A percentile compares a stretch with the other conserved stretches of the same genome.
Evolutionary conservation across 2,329 filamentous ascomycete genomes (phyloP).

Genomic region (Epichloe glyceriae): DNA sequence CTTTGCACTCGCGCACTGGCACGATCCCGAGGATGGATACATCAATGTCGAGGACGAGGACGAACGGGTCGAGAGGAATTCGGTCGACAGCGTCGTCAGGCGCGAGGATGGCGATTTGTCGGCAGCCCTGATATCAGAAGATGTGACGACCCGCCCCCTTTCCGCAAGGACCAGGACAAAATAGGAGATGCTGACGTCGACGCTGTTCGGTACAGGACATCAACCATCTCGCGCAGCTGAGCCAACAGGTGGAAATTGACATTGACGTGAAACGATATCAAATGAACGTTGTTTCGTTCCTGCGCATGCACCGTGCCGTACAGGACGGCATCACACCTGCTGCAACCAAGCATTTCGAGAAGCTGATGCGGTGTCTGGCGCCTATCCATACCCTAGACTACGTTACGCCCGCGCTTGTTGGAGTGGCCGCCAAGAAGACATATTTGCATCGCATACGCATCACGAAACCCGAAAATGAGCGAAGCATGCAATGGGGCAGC

Average conservation of each 20-base stretch:
- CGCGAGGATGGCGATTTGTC: slow-evolving; percentile 11
- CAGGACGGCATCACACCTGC: slow-evolving; percentile 62
- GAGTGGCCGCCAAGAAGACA: slow-evolving; percentile 70
- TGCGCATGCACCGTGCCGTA: slow-evolving; percentile 79
- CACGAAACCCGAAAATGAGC: slow-evolving; percentile 55
- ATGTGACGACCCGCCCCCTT: slow-evolving; percentile 21
- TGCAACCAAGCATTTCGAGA: slow-evolving; percentile 65
- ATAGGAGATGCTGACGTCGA: not conserved
- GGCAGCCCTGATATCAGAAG: slow-evolving; percentile 26
- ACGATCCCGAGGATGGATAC: slow-evolving; percentile 59
- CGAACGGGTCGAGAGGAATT: slow-evolving; percentile 15
- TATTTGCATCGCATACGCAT: slow-evolving; percentile 76
- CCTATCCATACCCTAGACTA: slow-evolving; percentile 70
- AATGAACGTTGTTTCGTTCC: slow-evolving; percentile 75
- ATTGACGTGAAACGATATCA: slow-evolving; percentile 74
- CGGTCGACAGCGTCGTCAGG: slow-evolving; percentile 33
- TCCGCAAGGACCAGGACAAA: not conserved
- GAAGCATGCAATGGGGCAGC: slow-evolving; percentile 91
- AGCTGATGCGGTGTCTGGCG: slow-evolving; percentile 59
- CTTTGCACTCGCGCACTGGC: slow-evolving; percentile 80
- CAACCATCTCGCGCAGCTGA: slow-evolving; percentile 43
- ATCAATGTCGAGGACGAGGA: slow-evolving; percentile 57
- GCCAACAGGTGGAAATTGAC: slow-evolving; percentile 47
- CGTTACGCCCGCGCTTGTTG: slow-evolving; percentile 72
- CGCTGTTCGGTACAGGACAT: slow-evolving; percentile 32